Conservation (phyloP, 2,329 filamentous ascomycete species). For the Pseudonectria foliicola region DNA sequence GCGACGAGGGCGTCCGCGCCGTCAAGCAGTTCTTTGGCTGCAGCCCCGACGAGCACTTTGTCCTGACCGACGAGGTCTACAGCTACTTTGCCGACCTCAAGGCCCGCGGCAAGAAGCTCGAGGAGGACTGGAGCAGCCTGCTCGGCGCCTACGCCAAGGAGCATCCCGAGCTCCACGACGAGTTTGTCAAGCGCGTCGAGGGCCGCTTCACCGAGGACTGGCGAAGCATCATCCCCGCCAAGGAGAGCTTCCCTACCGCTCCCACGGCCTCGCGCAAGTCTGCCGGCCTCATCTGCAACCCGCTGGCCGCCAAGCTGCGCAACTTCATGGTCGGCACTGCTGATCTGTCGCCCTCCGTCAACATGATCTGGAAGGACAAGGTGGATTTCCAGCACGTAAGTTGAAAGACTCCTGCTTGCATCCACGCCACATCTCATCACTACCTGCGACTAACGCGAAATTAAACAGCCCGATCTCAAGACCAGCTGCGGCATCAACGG, state of each 20-base stretch:
- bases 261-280: constrained; percentile 45
- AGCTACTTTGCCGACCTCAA: constrained; percentile 42
- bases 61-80: constrained; percentile 38
- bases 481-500: constrained; percentile 46
- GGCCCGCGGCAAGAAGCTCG: constrained; percentile 35
- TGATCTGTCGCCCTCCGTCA: constrained; percentile 44
- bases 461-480: constrained; percentile 26
- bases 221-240: constrained; percentile 40
- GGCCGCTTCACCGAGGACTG: constrained; percentile 43
- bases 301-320: constrained; percentile 38
- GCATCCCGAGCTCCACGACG: constrained; percentile 41
- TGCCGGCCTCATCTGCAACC: constrained; percentile 41
- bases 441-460: background rate
- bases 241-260: constrained; percentile 35
- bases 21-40: constrained; percentile 28
- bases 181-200: constrained; percentile 40
- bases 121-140: constrained; percentile 39
- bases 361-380: constrained; percentile 49
- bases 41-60: constrained; percentile 29
- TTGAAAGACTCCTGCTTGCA: background rate
- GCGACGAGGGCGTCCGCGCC: constrained; percentile 41
- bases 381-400: constrained; percentile 41
- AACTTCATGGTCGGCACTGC: constrained; percentile 48
- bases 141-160: constrained; percentile 35
- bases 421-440: background rate